A percentile compares a stretch with the other conserved stretches of the same genome.
These are phyloP conservation scores for Pestalotiopsis sp. DNA, from an alignment of 2,329 filamentous ascomycete genomes.

Conservation along the genomic window DNA sequence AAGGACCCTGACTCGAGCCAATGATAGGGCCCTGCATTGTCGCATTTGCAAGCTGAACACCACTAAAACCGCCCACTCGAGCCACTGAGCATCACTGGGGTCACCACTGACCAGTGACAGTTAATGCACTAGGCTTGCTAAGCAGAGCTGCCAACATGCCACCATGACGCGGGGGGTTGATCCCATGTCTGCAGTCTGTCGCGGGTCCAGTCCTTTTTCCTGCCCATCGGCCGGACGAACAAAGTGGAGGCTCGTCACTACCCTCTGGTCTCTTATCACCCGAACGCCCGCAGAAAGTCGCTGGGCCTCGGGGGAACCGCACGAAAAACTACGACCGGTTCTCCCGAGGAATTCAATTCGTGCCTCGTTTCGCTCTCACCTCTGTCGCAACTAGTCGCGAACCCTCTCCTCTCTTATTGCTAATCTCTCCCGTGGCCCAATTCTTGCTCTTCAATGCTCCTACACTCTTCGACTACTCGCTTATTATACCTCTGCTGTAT, in stretches of 20 bases:
- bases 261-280: neutral
- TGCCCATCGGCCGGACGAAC: neutral
- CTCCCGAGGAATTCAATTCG: neutral
- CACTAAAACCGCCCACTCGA: neutral
- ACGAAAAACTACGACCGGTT: slow-evolving; percentile 16
- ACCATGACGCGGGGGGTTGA: slow-evolving; percentile 9
- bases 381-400: neutral
- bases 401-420: neutral
- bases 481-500: neutral
- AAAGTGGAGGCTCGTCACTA: neutral
- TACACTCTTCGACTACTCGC: neutral
- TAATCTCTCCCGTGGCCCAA: neutral
- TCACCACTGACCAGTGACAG: neutral
- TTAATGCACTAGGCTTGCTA: neutral
- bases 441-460: neutral
- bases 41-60: neutral
- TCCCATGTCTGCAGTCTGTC: neutral
- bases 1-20: neutral
- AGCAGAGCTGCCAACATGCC: neutral
- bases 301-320: slow-evolving; percentile 6
- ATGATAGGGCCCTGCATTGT: neutral
- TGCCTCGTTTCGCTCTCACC: neutral
- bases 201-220: neutral
- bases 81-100: no score
- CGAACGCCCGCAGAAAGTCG: neutral